Percentiles rank a stretch among this genome's conserved stretches.
Evolutionary conservation across 306 rosid genomes (phyloP).

Genomic region (Casuarina equisetifolia): DNA sequence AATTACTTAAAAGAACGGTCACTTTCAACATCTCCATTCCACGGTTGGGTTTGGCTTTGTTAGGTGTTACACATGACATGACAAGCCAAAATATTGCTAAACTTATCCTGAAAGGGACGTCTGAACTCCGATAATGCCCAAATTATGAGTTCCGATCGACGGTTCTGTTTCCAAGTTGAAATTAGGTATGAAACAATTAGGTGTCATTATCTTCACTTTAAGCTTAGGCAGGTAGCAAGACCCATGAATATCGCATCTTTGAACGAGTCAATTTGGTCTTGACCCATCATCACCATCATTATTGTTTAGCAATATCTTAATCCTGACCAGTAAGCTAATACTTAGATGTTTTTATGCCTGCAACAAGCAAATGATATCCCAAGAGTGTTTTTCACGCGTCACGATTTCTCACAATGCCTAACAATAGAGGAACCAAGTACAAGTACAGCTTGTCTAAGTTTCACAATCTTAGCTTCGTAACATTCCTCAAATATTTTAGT

Average conservation of each 20-base stretch:
- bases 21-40: not conserved
- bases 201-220: constrained; percentile 8
- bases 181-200: constrained; percentile 10
- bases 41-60: not conserved
- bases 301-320: too few species aligned
- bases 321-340: too few species aligned
- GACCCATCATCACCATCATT: not conserved
- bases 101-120: not conserved
- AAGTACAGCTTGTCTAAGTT: too few species aligned
- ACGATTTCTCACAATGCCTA: too few species aligned
- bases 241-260: not conserved
- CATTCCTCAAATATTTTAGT: too few species aligned
- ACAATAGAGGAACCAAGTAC: too few species aligned
- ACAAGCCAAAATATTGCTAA: not conserved
- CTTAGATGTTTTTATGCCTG: too few species aligned
- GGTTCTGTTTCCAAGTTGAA: constrained; percentile 3
- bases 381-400: too few species aligned
- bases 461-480: too few species aligned
- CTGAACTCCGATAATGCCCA: not conserved
- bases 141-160: not conserved
- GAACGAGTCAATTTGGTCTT: not conserved
- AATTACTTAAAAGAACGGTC: not conserved
- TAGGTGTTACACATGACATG: not conserved
- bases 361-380: too few species aligned
- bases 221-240: not conserved